Conservation (phyloP, 2,329 filamentous ascomycete species). For the Colletotrichum sp. region DNA sequence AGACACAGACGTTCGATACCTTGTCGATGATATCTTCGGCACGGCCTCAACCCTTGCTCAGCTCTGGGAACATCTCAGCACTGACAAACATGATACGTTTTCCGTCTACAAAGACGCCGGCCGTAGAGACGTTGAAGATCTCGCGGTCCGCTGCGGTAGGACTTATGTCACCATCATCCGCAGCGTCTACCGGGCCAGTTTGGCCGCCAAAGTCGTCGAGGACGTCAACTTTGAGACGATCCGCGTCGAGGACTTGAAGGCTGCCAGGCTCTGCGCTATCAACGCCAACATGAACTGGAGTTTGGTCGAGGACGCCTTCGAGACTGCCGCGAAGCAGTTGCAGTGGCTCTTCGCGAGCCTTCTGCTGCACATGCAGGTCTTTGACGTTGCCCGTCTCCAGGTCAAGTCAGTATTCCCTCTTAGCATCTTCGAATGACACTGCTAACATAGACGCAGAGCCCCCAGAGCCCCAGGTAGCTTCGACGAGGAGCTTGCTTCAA, state of each 20-base stretch:
- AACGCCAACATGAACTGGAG: not conserved
- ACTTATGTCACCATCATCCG: conserved; percentile 7
- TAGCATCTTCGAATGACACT: fast-evolving
- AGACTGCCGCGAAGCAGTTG: not conserved
- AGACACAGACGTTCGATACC: not conserved
- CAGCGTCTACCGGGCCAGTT: not conserved
- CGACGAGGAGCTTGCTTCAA: conserved; percentile 11
- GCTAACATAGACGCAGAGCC: not conserved
- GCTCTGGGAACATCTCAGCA: not conserved
- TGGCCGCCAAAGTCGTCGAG: not conserved
- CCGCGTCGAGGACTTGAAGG: conserved; percentile 2
- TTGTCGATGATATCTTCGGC: not conserved
- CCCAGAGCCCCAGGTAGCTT: conserved; percentile 7
- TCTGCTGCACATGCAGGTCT: conserved; percentile 5
- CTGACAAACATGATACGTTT: not conserved
- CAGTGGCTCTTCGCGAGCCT: not conserved
- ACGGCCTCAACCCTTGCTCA: not conserved
- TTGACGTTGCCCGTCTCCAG: not conserved
- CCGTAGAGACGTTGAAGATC: not conserved
- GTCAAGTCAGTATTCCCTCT: not conserved
- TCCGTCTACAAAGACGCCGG: conserved; percentile 6
- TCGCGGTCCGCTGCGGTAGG: not conserved
- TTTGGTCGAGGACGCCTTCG: not conserved
- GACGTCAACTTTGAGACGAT: not conserved
- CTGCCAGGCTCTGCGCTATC: not conserved